Percentiles rank a stretch among this genome's conserved stretches.
Conservation (phyloP, 2,329 filamentous ascomycete genomes). For the Sarocladium kiliense region DNA sequence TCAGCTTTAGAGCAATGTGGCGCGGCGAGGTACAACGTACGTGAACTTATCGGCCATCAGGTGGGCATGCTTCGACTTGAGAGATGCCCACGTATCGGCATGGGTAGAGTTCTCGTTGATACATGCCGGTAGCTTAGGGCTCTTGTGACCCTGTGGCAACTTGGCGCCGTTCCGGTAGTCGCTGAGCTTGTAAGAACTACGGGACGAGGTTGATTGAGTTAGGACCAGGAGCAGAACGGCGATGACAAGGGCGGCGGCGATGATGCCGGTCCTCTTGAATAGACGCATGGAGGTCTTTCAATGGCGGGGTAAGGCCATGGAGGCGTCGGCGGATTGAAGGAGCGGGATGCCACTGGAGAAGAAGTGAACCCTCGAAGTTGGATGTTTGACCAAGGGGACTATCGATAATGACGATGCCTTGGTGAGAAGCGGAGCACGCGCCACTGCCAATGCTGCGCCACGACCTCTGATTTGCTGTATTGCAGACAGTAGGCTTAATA, state of each 20-base stretch:
- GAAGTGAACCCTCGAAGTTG: neutral
- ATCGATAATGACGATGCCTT: neutral
- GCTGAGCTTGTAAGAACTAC: slow-evolving; percentile 2
- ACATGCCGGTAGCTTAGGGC: neutral
- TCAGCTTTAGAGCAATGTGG: neutral
- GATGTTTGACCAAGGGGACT: neutral
- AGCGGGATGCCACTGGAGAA: neutral
- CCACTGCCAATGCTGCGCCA: neutral
- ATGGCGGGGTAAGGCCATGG: neutral
- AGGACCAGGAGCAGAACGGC: neutral
- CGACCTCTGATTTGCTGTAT: neutral
- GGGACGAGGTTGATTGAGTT: no score
- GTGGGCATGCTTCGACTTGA: slow-evolving; percentile 33
- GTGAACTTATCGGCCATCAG: slow-evolving; percentile 21
- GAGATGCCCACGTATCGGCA: neutral
- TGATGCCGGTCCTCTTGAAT: slow-evolving; percentile 6
- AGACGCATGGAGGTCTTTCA: slow-evolving; percentile 5
- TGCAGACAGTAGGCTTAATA: no score
- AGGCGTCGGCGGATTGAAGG: neutral
- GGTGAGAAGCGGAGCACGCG: neutral
- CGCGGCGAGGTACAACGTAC: slow-evolving; percentile 11
- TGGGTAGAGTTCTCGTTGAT: neutral
- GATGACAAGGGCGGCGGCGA: slow-evolving; percentile 2
- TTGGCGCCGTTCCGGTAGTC: neutral
- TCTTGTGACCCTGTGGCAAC: neutral